These are phyloP conservation scores for Papilionanthe hybrid DNA, from an alignment of 116 monocot genomes.

Conservation along the genomic window DNA sequence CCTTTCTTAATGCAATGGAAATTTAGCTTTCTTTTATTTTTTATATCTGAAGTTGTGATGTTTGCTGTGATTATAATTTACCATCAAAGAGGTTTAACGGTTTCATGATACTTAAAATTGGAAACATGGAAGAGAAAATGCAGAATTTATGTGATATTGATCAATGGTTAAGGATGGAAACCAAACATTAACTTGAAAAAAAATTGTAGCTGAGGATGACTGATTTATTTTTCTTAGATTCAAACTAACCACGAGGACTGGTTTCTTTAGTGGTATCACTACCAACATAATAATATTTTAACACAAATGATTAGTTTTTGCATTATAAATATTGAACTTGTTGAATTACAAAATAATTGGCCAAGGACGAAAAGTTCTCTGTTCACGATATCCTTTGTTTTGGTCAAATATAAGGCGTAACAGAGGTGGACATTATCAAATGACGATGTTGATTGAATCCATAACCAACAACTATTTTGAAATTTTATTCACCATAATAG, in stretches of 20 bases:
- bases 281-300: too few relatives aligned
- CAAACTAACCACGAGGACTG: not conserved
- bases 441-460: too few relatives aligned
- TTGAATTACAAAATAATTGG: too few relatives aligned
- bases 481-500: too few relatives aligned
- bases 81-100: not conserved
- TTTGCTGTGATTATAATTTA: not conserved
- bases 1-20: not conserved
- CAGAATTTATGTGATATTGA: not conserved
- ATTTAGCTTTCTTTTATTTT: not conserved
- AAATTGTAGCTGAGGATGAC: not conserved
- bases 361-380: too few relatives aligned
- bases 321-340: too few relatives aligned
- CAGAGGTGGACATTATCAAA: too few relatives aligned
- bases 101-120: not conserved
- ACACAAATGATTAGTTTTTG: too few relatives aligned
- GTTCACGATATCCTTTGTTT: too few relatives aligned
- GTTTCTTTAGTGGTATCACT: not conserved
- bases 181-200: not conserved
- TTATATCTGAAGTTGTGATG: not conserved
- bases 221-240: not conserved
- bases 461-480: too few relatives aligned
- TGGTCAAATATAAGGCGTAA: too few relatives aligned
- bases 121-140: slow-evolving; percentile 1
- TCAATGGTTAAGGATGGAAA: not conserved